These are phyloP conservation scores for Tolypocladium paradoxum DNA, from an alignment of 2,329 filamentous ascomycete genomes.

Conservation along the genomic window DNA sequence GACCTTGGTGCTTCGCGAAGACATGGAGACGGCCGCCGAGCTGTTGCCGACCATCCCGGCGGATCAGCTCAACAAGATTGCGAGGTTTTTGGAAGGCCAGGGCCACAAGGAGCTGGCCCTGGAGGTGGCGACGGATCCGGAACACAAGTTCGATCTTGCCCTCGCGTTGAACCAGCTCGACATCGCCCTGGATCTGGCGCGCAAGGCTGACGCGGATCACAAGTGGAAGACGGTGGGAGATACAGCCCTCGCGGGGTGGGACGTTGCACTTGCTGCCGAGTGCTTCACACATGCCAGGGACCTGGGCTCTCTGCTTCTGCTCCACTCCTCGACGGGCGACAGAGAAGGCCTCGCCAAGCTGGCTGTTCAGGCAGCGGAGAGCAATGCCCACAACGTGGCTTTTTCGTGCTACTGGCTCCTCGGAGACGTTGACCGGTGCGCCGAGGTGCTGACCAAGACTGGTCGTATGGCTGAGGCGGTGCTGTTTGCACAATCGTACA, in stretches of 20 bases:
- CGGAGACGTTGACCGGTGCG: slow-evolving; percentile 70
- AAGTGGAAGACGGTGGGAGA: slow-evolving; percentile 98
- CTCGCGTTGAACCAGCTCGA: slow-evolving; percentile 73
- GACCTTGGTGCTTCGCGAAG: slow-evolving; percentile 84
- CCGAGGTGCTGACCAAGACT: slow-evolving; percentile 69
- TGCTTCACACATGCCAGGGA: slow-evolving; percentile 90
- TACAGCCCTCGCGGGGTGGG: slow-evolving; percentile 76
- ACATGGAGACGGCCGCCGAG: slow-evolving; percentile 84
- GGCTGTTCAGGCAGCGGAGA: slow-evolving; percentile 61
- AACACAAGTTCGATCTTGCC: slow-evolving; percentile 93
- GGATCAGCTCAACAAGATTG: slow-evolving; percentile 98
- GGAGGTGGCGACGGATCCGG: slow-evolving; percentile 85
- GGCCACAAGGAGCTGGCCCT: slow-evolving; percentile 93
- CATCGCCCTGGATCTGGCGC: slow-evolving; percentile 75
- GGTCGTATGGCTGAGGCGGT: slow-evolving; percentile 76
- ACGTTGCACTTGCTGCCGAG: slow-evolving; percentile 78
- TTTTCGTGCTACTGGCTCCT: slow-evolving; percentile 87
- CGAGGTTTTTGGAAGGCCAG: slow-evolving; percentile 92
- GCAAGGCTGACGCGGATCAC: slow-evolving; percentile 78
- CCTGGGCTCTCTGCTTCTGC: slow-evolving; percentile 73
- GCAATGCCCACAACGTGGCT: slow-evolving; percentile 80
- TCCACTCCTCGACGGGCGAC: slow-evolving; percentile 81
- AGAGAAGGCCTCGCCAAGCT: slow-evolving; percentile 61
- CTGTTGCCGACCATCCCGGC: slow-evolving; percentile 72
- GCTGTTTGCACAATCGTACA: slow-evolving; percentile 90